Evolutionary conservation across 208 protist genomes (phyloP).

Genomic region (Naegleria fowleri): DNA sequence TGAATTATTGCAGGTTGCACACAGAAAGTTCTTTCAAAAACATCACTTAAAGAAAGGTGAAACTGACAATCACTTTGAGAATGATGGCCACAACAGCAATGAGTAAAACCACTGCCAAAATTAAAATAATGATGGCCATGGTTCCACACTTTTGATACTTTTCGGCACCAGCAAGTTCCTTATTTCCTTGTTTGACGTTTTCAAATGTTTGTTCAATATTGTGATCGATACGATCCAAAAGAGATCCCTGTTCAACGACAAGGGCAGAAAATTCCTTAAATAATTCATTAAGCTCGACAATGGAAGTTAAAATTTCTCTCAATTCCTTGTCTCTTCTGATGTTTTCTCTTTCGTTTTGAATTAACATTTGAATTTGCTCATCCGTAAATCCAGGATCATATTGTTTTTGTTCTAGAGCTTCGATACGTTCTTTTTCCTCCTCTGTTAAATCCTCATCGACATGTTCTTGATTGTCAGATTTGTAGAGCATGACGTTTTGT

Average conservation of each 20-base stretch:
- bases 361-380: background rate
- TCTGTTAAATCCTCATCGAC: background rate
- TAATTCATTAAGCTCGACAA: conserved; percentile 43
- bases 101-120: background rate
- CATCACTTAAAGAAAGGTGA: background rate
- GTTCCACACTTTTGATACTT: conserved; percentile 19
- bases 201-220: conserved; percentile 28
- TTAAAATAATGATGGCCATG: background rate
- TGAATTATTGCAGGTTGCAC: too few relatives aligned
- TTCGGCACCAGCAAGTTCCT: background rate
- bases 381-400: conserved; percentile 14
- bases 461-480: background rate
- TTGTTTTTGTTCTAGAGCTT: background rate
- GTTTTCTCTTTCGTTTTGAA: background rate
- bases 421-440: background rate
- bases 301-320: conserved; percentile 39
- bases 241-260: conserved; percentile 44
- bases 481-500: background rate
- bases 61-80: background rate
- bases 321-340: conserved; percentile 15
- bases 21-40: too few relatives aligned
- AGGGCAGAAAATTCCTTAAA: conserved; percentile 42
- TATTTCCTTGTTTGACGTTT: background rate
- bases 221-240: conserved; percentile 43
- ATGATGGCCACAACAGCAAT: background rate